Conservation (phyloP, 2,329 filamentous ascomycete genomes). For the Alternaria sp. region DNA sequence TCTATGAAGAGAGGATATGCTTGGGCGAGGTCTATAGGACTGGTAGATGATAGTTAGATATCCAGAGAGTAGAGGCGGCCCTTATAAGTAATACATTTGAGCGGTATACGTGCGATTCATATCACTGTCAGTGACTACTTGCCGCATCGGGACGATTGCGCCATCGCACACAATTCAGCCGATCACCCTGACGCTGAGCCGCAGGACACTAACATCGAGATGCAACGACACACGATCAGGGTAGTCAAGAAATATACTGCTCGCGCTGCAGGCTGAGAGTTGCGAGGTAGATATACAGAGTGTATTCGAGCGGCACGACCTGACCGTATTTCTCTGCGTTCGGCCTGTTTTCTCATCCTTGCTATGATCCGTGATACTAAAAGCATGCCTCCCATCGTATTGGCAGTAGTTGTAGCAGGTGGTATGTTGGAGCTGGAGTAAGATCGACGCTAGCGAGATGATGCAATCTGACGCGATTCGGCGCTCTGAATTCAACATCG, state of each 20-base stretch:
- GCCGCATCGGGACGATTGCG: constrained; percentile 33
- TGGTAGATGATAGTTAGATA: neutral
- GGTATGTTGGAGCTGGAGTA: constrained; percentile 23
- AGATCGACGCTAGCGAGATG: constrained; percentile 25
- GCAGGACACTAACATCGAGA: constrained; percentile 6
- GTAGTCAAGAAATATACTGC: neutral
- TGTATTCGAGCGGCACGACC: neutral
- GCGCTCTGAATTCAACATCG: constrained; percentile 16
- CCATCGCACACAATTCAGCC: constrained; percentile 48
- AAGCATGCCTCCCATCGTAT: neutral
- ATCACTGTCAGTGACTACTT: constrained; percentile 3
- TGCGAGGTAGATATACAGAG: neutral
- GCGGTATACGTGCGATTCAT: neutral
- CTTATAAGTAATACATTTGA: constrained; percentile 19
- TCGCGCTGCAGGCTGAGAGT: neutral
- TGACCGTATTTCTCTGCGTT: neutral
- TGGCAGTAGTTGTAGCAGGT: neutral
- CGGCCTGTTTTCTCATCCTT: neutral
- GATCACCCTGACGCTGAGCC: constrained; percentile 10
- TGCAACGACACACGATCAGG: constrained; percentile 9
- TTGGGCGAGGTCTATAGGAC: neutral
- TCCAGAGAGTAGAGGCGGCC: constrained; percentile 1
- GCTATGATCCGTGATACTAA: neutral
- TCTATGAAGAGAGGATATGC: neutral
- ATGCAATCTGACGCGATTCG: constrained; percentile 29